Conservation (phyloP, 805 yeast genomes). For the Citeromyces matritensis region DNA sequence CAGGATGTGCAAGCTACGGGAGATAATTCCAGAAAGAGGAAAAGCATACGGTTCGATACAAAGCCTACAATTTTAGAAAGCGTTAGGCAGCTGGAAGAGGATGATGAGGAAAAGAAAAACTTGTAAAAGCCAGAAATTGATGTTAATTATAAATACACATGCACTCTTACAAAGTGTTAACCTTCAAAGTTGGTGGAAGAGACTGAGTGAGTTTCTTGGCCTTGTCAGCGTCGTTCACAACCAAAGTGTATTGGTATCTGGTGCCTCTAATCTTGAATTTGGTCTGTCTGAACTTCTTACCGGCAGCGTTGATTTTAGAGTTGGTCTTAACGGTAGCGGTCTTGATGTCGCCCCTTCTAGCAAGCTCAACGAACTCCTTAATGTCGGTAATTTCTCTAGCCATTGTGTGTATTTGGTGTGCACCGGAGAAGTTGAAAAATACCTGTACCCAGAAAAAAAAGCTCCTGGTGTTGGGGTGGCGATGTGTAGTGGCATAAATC, state of each 20-base stretch:
- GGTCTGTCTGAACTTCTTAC: constrained; percentile 83
- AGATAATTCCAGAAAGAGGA: constrained; percentile 8
- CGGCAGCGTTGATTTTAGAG: constrained; percentile 66
- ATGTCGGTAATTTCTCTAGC: constrained; percentile 78
- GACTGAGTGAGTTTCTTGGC: constrained; percentile 97
- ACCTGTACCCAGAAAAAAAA: constrained; percentile 3
- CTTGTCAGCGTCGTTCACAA: constrained; percentile 89
- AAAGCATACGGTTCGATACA: constrained; percentile 12
- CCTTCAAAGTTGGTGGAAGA: constrained; percentile 85
- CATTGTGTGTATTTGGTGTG: constrained; percentile 2
- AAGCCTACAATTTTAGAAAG: constrained; percentile 7
- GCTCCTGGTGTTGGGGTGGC: neutral
- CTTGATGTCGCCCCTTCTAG: constrained; percentile 91
- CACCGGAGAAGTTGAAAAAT: neutral
- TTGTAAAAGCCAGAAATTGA: constrained; percentile 1
- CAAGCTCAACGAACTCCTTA: constrained; percentile 93
- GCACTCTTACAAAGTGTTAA: constrained; percentile 21
- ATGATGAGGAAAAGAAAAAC: constrained; percentile 1
- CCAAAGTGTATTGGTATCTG: constrained; percentile 86
- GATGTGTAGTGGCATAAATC: neutral
- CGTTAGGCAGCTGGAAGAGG: neutral
- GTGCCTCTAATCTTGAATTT: constrained; percentile 99
- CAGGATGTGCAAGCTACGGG: constrained; percentile 9
- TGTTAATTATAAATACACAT: neutral
- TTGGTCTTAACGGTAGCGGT: constrained; percentile 90